Percentiles rank a stretch among this genome's conserved stretches.
Evolutionary conservation across 148 eudicot species (phyloP).

Genomic region (Spergularia marina): DNA sequence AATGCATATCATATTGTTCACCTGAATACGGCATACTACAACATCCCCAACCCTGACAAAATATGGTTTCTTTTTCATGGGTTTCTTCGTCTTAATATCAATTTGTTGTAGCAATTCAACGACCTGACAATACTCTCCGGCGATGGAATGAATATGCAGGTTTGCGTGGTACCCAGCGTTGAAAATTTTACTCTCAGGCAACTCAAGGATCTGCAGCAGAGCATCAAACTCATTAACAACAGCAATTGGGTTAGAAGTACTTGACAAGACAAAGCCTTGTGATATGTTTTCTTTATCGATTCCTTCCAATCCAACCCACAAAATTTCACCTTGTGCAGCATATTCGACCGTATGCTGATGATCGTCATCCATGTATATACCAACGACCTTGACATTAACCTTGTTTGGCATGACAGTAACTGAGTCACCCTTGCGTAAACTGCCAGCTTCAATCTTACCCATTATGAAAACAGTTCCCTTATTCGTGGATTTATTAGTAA

Average conservation of each 20-base stretch:
- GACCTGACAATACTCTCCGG: slow-evolving; percentile 84
- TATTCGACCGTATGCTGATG: slow-evolving; percentile 50
- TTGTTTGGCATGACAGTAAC: slow-evolving; percentile 85
- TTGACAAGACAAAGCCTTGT: slow-evolving; percentile 71
- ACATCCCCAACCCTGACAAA: slow-evolving; percentile 81
- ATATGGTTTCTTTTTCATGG: slow-evolving; percentile 68
- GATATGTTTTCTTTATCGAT: slow-evolving; percentile 83
- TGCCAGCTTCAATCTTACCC: slow-evolving; percentile 94
- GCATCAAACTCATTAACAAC: slow-evolving; percentile 74
- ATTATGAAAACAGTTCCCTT: slow-evolving; percentile 76
- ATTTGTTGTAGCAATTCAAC: slow-evolving; percentile 73
- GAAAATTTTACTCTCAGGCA: slow-evolving; percentile 91
- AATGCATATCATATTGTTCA: slow-evolving; percentile 39
- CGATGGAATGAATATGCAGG: slow-evolving; percentile 83
- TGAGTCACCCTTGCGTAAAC: slow-evolving; percentile 69
- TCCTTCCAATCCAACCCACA: slow-evolving; percentile 74
- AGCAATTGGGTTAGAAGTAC: slow-evolving; percentile 64
- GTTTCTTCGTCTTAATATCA: slow-evolving; percentile 74
- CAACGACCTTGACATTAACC: slow-evolving; percentile 81
- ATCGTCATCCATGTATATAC: slow-evolving; percentile 51
- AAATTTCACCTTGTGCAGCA: slow-evolving; percentile 90
- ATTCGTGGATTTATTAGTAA: slow-evolving; percentile 80
- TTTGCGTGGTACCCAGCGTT: slow-evolving; percentile 94
- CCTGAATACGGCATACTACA: slow-evolving; percentile 85
- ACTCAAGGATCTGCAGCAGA: slow-evolving; percentile 80